Evolutionary conservation across 306 rosid species (phyloP).

Genomic region (Astragalus membranaceus): DNA sequence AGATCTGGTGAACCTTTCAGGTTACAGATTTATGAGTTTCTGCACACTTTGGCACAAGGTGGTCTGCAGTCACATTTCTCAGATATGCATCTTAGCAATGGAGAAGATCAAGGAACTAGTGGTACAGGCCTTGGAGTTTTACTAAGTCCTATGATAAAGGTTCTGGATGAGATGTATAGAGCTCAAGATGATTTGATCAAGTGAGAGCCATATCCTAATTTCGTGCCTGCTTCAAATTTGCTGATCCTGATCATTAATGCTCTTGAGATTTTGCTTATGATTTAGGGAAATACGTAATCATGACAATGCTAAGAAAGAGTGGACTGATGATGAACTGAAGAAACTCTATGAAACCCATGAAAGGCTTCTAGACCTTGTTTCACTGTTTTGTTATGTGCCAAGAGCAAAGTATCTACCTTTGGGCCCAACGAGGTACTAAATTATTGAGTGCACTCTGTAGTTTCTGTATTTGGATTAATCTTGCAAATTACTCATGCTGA

Average conservation of each 20-base stretch:
- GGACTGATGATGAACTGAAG: conserved; percentile 96
- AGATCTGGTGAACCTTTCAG: conserved; percentile 99
- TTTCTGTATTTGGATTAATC: conserved; percentile 1
- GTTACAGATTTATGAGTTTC: conserved; percentile 95
- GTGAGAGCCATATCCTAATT: conserved; percentile 41
- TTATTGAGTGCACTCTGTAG: conserved; percentile 11
- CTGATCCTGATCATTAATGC: conserved; percentile 23
- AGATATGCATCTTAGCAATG: conserved; percentile 94
- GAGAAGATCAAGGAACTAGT: conserved; percentile 99
- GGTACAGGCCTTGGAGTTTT: conserved; percentile 98
- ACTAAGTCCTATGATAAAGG: conserved; percentile 91
- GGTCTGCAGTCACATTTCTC: conserved; percentile 94
- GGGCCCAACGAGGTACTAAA: conserved; percentile 87
- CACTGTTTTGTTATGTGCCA: conserved; percentile 91
- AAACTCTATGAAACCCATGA: conserved; percentile 93
- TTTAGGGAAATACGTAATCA: conserved; percentile 90
- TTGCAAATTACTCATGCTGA: conserved; percentile 14
- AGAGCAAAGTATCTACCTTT: conserved; percentile 90
- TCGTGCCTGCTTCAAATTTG: conserved; percentile 11
- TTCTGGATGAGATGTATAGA: conserved; percentile 95
- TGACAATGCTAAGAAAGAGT: conserved; percentile 94
- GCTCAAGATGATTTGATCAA: conserved; percentile 95
- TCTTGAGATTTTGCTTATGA: conserved; percentile 24
- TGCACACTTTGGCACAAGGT: conserved; percentile 90
- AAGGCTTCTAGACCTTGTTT: conserved; percentile 86